Conservation (phyloP, 306 rosid species). For the Trifolium subterraneum region DNA sequence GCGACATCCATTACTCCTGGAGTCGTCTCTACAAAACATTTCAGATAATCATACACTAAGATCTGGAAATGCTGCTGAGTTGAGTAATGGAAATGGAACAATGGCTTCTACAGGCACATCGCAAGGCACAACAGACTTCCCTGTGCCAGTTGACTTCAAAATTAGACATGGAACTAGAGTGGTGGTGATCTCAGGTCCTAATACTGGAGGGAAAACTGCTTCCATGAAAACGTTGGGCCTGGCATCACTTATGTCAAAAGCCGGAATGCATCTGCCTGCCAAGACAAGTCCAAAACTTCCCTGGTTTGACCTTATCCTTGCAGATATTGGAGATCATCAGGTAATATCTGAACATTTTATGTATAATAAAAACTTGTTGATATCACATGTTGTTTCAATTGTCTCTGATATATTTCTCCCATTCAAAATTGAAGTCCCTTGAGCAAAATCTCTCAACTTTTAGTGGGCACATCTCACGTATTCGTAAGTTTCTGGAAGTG, state of each 20-base stretch:
- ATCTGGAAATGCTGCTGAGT: slow-evolving; percentile 49
- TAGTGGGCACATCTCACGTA: slow-evolving; percentile 88
- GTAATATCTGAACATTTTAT: slow-evolving; percentile 57
- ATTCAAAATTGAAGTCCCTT: slow-evolving; percentile 74
- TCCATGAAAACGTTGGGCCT: slow-evolving; percentile 91
- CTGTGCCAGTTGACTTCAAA: slow-evolving; percentile 88
- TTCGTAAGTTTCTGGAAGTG: slow-evolving; percentile 75
- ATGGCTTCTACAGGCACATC: slow-evolving; percentile 40
- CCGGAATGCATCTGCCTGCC: slow-evolving; percentile 96
- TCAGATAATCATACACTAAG: slow-evolving; percentile 41
- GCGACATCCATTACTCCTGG: slow-evolving; percentile 81
- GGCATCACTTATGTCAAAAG: slow-evolving; percentile 93
- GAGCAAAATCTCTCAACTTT: slow-evolving; percentile 98
- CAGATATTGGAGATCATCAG: slow-evolving; percentile 98
- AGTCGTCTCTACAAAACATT: slow-evolving; percentile 54
- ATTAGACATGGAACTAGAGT: slow-evolving; percentile 75
- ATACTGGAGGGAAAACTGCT: slow-evolving; percentile 98
- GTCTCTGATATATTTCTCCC: slow-evolving; percentile 57
- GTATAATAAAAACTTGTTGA: slow-evolving; percentile 43
- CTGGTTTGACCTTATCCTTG: slow-evolving; percentile 92
- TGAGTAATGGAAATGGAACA: slow-evolving; percentile 42
- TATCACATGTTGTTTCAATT: slow-evolving; percentile 41
- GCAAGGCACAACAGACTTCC: slow-evolving; percentile 56
- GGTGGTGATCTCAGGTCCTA: slow-evolving; percentile 96
- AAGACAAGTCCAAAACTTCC: slow-evolving; percentile 80